Evolutionary conservation across 331 rosid species (phyloP), one percentile per base, ranked within the genome.

Genomic region (Malus hybrid): DNA sequence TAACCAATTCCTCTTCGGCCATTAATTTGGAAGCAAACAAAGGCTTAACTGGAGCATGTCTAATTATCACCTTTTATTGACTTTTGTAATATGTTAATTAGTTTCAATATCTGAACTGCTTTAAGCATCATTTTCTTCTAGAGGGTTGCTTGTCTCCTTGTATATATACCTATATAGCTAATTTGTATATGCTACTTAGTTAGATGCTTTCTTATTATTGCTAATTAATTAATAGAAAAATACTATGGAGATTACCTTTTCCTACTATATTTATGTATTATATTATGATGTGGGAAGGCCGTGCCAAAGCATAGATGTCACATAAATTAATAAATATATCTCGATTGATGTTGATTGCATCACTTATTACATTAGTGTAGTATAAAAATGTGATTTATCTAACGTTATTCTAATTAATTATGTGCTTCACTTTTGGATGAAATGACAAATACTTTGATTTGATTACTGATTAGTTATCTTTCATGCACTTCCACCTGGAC

Each of bases 71-170:
- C 18, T 3, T 50, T 66, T 19, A 52, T 64, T 65, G 15, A 58
- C 58, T 19, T 52, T 16, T 52, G 6, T 72, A 7, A 3, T 7
- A 26, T 20, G 36, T 20, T 20, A 2, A 39, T 61, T 58, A 58
- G 4, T 14, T 36, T 72, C 44, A 30, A 7, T 26, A 24, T 34
- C 42, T 39, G 19, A 73, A 39, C 20, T 57, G 3, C 52, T 32
- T 72, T 44, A 53, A 57, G 71, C 76, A 79, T 66, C 63, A 74
- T 77, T 58, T 69, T 77, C 78, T 58, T 77, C 63, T 44, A 74
- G 71, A 70, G 58, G 76, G 77, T 60, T 66, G 63, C 28, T 39
- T 77, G 87, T 80, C 84, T 77, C 80, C 67, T 70, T 58, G 62
- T 30, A 71, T 33, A 71, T 32, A 10, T 39, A 9, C 13, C 46